phyloP scores from a whole-genome alignment of 2,329 filamentous ascomycete genomes.

The Cladosporium cucumerinum region DNA sequence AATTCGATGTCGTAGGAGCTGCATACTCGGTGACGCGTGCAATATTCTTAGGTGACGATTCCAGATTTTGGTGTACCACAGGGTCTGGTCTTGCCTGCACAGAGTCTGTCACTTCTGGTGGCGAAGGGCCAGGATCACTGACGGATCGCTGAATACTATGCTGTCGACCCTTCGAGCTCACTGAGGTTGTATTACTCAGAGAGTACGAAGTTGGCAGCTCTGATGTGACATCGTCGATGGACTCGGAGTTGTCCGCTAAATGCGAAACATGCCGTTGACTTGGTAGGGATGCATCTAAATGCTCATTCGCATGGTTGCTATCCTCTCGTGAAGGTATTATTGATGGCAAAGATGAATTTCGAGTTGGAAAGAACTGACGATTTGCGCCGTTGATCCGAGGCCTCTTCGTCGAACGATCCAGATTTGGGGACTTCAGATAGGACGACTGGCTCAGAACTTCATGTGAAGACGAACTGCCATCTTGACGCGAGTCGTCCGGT shows the following conservation, averaged over 20 bases:
- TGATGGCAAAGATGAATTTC: background rate
- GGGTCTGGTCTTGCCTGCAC: background rate
- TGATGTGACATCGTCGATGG: conserved; percentile 24
- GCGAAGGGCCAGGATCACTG: conserved; percentile 25
- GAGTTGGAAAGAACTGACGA: background rate
- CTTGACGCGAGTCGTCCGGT: background rate
- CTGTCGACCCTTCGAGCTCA: conserved; percentile 20
- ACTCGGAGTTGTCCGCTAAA: background rate
- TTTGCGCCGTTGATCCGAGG: conserved; percentile 3
- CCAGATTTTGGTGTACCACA: background rate
- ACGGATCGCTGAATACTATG: conserved; percentile 20
- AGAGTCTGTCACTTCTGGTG: background rate
- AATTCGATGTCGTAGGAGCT: background rate
- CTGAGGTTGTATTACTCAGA: conserved; percentile 29
- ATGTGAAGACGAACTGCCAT: background rate
- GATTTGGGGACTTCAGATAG: conserved; percentile 23
- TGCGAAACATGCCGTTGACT: background rate
- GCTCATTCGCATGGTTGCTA: background rate
- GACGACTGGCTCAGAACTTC: conserved; percentile 23
- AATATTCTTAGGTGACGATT: background rate
- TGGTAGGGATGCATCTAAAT: too few species aligned
- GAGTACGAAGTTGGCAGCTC: conserved; percentile 37
- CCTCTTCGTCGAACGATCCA: conserved; percentile 19
- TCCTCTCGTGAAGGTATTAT: background rate
- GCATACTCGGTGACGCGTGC: background rate